Conservation (phyloP, 768 basidiomycete species). For the Boletellus emodensis region DNA sequence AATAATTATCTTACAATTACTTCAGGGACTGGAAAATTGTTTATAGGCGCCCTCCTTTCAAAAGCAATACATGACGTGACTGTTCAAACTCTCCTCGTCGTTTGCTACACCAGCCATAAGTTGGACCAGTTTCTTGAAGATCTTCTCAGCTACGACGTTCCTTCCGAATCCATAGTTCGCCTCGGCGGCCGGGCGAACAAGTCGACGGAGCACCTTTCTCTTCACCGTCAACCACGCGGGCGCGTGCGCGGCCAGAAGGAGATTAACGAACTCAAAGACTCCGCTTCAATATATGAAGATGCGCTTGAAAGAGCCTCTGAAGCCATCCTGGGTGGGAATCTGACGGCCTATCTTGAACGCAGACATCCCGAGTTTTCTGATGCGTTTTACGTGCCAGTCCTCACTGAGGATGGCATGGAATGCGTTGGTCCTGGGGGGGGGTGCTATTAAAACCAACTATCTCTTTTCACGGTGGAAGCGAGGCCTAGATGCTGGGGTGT, state of each 20-base stretch:
- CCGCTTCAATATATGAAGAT: conserved; percentile 33
- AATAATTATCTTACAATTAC: too few species aligned
- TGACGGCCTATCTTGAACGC: conserved; percentile 46
- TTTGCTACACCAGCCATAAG: conserved; percentile 72
- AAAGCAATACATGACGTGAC: conserved; percentile 52
- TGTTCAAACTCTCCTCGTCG: conserved; percentile 50
- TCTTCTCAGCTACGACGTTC: conserved; percentile 55
- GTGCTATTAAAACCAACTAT: conserved; percentile 34
- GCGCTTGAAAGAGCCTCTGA: conserved; percentile 24
- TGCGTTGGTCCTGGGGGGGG: conserved; percentile 41
- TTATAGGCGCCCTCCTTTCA: conserved; percentile 61
- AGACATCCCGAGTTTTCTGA: conserved; percentile 39
- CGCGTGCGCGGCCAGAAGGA: neutral
- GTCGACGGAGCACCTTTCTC: conserved; percentile 41
- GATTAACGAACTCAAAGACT: conserved; percentile 22
- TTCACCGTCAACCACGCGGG: conserved; percentile 26
- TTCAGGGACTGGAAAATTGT: conserved; percentile 68
- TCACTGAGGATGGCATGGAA: conserved; percentile 42
- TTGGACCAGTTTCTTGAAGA: conserved; percentile 65
- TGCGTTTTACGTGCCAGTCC: conserved; percentile 43
- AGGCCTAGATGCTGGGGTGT: conserved; percentile 43
- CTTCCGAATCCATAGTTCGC: conserved; percentile 46
- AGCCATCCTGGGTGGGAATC: conserved; percentile 1
- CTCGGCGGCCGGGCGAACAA: conserved; percentile 52
- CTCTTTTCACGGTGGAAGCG: conserved; percentile 45